Evolutionary conservation across 352 stramenopile genomes (phyloP), one percentile per base, ranked within the genome.

Genomic region (Phytophthora megakarya): DNA sequence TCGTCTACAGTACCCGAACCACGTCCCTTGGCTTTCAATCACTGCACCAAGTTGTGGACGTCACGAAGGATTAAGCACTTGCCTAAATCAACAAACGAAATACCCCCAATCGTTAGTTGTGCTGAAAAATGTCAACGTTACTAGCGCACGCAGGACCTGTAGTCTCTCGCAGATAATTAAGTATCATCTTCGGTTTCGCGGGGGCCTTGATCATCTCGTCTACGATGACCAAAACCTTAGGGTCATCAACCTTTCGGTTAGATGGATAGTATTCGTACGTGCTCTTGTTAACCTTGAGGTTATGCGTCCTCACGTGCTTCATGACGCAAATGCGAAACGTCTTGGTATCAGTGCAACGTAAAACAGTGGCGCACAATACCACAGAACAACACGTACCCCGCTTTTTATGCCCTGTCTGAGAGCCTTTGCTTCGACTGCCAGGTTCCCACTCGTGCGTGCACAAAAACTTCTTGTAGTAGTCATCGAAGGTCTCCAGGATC

Each of bases 131-230:
- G 4, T 2, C 43, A 49, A 13, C 13, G 6, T 13, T 2, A 18
- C 35, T 44, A 50, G 39, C 40, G n/a, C n/a, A n/a, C n/a, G n/a
- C n/a, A n/a, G n/a, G n/a, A n/a, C n/a, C n/a, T 40, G 51, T 44
- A 11, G 51, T 50, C 1, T 60, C 51, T 13, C 50, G 23, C 6
- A 51, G 26, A 25, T 60, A 60, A 13, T 60, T 42, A 10, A 60
- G 28, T n/a, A 60, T 59, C 26, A 37, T 50, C 18, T 49, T 59
- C 0, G 37, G 51, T 13, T 59, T 44, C 1, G 22, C 12, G 2
- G 13, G 13, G 4, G 23, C 51, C 26, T 59, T 22, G 38, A 49
- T 15, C 6, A 59, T 23, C 51, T 59, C 51, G 26, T 57, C 35
- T 18, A 58, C 49, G 10, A 58, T 18, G 18, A 30, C 23, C 11